phyloP scores from a whole-genome alignment of 345 rosid species.

The Sonneratia caseolaris region DNA sequence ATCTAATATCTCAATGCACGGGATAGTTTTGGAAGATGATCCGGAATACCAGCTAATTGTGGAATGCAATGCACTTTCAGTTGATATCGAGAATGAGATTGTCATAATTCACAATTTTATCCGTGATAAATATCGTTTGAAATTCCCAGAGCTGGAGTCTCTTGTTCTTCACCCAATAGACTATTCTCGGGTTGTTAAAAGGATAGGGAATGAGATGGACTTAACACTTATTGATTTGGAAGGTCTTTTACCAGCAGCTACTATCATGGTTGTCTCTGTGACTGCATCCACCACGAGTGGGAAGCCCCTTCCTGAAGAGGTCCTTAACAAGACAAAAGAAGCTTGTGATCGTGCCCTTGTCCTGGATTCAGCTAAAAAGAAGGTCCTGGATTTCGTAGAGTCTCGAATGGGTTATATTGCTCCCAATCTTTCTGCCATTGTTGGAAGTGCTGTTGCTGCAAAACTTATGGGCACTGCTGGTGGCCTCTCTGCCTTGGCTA shows the following conservation, averaged over 20 bases:
- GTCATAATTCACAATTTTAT: conserved; percentile 78
- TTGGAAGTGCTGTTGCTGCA: conserved; percentile 95
- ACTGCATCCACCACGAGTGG: conserved; percentile 92
- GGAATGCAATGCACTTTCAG: conserved; percentile 76
- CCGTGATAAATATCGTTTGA: conserved; percentile 73
- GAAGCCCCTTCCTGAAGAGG: conserved; percentile 77
- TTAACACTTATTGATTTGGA: conserved; percentile 81
- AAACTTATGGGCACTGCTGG: conserved; percentile 98
- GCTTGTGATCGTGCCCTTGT: conserved; percentile 88
- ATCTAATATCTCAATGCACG: conserved; percentile 45
- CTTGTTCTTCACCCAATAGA: conserved; percentile 87
- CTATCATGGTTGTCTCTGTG: conserved; percentile 90
- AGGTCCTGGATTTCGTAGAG: conserved; percentile 92
- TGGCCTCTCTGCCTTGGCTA: conserved; percentile 81
- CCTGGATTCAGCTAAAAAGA: conserved; percentile 69
- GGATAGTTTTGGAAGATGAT: conserved; percentile 77
- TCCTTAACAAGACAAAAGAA: conserved; percentile 60
- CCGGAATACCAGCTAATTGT: conserved; percentile 91
- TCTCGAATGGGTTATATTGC: conserved; percentile 95
- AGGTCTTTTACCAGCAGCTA: conserved; percentile 78
- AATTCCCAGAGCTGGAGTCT: conserved; percentile 91
- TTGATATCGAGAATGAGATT: conserved; percentile 88
- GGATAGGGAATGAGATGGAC: conserved; percentile 81
- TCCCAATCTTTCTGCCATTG: conserved; percentile 83
- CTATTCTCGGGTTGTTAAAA: conserved; percentile 88